Evolutionary conservation across 1,284 basidiomycete species (phyloP), one percentile per base, ranked within the genome.

Genomic region (Ustilago nuda): DNA sequence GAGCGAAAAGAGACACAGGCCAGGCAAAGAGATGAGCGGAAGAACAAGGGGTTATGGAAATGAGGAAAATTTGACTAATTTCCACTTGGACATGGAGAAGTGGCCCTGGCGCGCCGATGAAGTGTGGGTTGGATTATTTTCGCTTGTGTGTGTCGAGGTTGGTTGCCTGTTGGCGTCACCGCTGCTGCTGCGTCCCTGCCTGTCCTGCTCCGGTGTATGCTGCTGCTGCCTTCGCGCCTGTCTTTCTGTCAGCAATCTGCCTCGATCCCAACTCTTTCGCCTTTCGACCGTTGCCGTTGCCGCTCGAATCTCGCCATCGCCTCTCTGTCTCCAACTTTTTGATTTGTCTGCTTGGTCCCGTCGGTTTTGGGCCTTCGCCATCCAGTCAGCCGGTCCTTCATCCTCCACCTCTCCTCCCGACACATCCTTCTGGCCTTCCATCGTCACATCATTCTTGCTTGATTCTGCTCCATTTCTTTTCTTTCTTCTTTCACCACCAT

Each of bases 81-180:
- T 50, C 30, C 4, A 32, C 30, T 50, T 50, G n/a, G n/a, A 27
- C 45, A 30, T 50, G 23, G 27, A 32, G 13, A 32, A 15, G 23
- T 50, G 48, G 48, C 48, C 48, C 48, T 50, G 48, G 48, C 3
- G 45, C 45, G 17, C 17, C 39, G 7, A 8, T 19, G 45, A n/a
- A 7, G 19, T 19, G 8, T 48, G 19, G 45, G 19, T 48, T 48
- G 45, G 23, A 48, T 48, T 23, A 48, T 45, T 27, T 23, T 7
- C 45, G n/a, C 45, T 48, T 23, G 8, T 50, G 23, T 39, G 37
- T 39, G 37, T 17, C 15, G 37, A 9, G 9, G 23, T 27, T 50
- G 48, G 43, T 45, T 45, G 43, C 43, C 19, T 45, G 43, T 53
- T 53, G 51, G 51, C 51, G 51, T 53, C 51, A 50, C 48, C n/a